Percentiles rank a stretch among this genome's conserved stretches.
phyloP scores from a whole-genome alignment of 2,329 filamentous ascomycete genomes.

The Alternaria arborescens region DNA sequence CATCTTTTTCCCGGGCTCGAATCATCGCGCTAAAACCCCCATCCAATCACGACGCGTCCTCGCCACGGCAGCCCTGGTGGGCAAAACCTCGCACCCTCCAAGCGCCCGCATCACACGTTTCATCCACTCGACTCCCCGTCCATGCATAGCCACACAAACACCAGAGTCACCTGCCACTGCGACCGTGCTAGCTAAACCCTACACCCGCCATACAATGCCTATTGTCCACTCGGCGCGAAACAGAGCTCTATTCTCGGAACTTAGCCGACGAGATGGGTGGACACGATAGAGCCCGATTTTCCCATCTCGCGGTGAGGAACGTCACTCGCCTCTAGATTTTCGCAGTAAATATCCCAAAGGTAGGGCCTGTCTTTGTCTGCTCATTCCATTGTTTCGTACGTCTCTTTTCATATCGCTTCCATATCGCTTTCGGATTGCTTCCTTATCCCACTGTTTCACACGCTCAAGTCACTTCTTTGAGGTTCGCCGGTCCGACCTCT shows the following conservation, averaged over 20 bases:
- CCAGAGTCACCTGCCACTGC: constrained; percentile 39
- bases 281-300: constrained; percentile 17
- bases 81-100: constrained; percentile 35
- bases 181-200: constrained; percentile 26
- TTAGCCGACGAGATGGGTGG: constrained; percentile 22
- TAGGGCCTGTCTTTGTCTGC: constrained; percentile 15
- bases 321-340: constrained; percentile 23
- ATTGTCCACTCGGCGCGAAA: constrained; percentile 46
- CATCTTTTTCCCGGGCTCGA: constrained; percentile 33
- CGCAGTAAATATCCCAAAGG: constrained; percentile 31
- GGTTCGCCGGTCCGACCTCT: constrained; percentile 22
- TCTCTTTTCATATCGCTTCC: constrained; percentile 8
- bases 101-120: constrained; percentile 41
- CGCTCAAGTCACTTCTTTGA: constrained; percentile 16
- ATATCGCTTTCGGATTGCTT: background rate
- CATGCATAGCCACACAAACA: constrained; percentile 42
- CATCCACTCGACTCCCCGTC: constrained; percentile 34
- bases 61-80: constrained; percentile 6
- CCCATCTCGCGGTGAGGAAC: constrained; percentile 16
- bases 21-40: constrained; percentile 27
- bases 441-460: constrained; percentile 4
- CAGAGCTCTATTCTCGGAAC: constrained; percentile 42
- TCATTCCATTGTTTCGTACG: constrained; percentile 13
- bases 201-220: constrained; percentile 31
- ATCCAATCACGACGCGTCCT: constrained; percentile 44